A percentile compares a stretch with the other conserved stretches of the same genome.
phyloP scores from a whole-genome alignment of 495 filamentous ascomycete species.

The Xanthoparmelia taractica region DNA sequence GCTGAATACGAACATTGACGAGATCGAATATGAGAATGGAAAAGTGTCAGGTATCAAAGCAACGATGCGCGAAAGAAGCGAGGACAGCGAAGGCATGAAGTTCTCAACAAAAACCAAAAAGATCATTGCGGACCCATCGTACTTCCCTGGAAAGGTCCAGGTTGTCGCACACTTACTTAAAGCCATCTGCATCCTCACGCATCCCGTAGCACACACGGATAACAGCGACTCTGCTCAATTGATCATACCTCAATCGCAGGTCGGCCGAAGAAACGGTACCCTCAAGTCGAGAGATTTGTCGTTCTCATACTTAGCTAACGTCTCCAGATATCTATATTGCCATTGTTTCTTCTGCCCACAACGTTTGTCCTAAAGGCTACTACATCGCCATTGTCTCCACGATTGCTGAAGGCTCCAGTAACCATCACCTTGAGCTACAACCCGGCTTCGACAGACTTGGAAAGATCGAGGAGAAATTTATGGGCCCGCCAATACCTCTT shows the following conservation, averaged over 20 bases:
- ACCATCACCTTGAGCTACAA: constrained; percentile 92
- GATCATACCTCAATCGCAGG: constrained; percentile 96
- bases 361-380: constrained; percentile 97
- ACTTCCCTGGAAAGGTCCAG: constrained; percentile 85
- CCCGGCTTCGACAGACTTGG: constrained; percentile 91
- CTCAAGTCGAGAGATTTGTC: not conserved
- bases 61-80: constrained; percentile 78
- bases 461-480: constrained; percentile 92
- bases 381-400: constrained; percentile 98
- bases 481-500: constrained; percentile 82
- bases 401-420: constrained; percentile 82
- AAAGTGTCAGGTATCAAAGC: constrained; percentile 93
- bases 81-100: constrained; percentile 76
- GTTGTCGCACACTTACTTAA: constrained; percentile 84
- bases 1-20: constrained; percentile 90
- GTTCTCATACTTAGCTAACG: constrained; percentile 26
- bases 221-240: constrained; percentile 87
- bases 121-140: constrained; percentile 92
- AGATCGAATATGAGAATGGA: constrained; percentile 69
- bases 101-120: constrained; percentile 94
- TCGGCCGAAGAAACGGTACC: constrained; percentile 87
- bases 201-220: constrained; percentile 82
- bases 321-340: constrained; percentile 90
- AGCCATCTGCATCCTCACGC: constrained; percentile 95
- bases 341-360: constrained; percentile 90